Evolutionary conservation across 768 basidiomycete genomes (phyloP).

Genomic region (Lenzites betulinus): DNA sequence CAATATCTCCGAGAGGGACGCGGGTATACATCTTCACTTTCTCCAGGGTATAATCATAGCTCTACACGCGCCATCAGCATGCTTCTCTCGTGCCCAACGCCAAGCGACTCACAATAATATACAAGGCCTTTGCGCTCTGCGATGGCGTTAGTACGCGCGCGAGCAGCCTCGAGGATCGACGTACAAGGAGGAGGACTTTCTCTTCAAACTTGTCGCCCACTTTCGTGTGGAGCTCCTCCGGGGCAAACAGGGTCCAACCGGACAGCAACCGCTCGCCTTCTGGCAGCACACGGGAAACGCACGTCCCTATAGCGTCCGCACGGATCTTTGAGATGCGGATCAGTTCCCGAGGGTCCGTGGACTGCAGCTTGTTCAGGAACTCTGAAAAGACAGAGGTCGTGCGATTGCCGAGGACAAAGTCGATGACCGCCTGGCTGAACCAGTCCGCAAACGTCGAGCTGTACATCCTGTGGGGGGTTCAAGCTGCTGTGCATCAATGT

Average conservation of each 20-base stretch:
- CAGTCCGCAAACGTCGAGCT: constrained; percentile 92
- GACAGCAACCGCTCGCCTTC: constrained; percentile 61
- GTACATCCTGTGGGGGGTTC: constrained; percentile 59
- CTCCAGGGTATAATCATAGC: constrained; percentile 90
- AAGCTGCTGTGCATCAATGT: neutral
- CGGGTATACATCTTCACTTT: constrained; percentile 91
- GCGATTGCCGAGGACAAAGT: constrained; percentile 87
- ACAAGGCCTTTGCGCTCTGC: constrained; percentile 55
- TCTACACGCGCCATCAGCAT: constrained; percentile 44
- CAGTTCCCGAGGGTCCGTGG: constrained; percentile 90
- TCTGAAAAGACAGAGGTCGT: constrained; percentile 89
- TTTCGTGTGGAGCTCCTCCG: constrained; percentile 71
- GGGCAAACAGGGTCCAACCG: constrained; percentile 93
- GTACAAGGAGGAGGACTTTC: constrained; percentile 85
- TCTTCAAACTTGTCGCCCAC: constrained; percentile 87
- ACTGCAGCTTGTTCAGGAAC: constrained; percentile 84
- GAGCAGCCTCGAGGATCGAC: constrained; percentile 37
- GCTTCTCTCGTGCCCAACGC: neutral
- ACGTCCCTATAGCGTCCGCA: constrained; percentile 90
- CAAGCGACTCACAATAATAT: constrained; percentile 66
- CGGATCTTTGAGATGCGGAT: constrained; percentile 88
- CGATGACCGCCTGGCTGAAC: constrained; percentile 96
- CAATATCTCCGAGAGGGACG: constrained; percentile 82
- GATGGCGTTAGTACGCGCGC: neutral
- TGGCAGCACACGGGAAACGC: constrained; percentile 54